These are phyloP conservation scores for Talaromyces adpressus DNA, from an alignment of 495 filamentous ascomycete genomes.

Conservation along the genomic window DNA sequence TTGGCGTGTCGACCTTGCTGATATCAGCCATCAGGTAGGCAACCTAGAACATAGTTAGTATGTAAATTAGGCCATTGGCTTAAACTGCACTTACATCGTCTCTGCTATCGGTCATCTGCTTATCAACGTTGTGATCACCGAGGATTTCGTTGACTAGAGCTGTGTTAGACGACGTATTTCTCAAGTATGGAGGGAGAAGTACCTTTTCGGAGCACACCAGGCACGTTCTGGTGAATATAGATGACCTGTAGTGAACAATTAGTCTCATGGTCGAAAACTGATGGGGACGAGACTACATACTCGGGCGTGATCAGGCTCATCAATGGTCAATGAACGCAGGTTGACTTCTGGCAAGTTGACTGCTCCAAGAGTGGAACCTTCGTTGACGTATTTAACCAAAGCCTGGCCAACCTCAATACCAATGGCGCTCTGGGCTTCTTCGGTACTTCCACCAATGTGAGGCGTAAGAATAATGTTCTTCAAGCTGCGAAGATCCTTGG, in stretches of 20 bases:
- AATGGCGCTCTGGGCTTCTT: conserved; percentile 96
- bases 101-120: conserved; percentile 93
- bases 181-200: conserved; percentile 12
- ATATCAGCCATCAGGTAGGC: conserved; percentile 99
- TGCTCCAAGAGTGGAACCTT: conserved; percentile 79
- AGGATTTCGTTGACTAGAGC: conserved; percentile 80
- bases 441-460: conserved; percentile 95
- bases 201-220: conserved; percentile 85
- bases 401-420: conserved; percentile 87
- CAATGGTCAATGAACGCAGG: conserved; percentile 77
- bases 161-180: conserved; percentile 3
- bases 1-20: conserved; percentile 67
- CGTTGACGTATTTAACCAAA: conserved; percentile 86
- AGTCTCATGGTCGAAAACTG: neutral
- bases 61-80: neutral
- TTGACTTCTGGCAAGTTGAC: conserved; percentile 95
- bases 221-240: conserved; percentile 93
- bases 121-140: conserved; percentile 93
- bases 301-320: conserved; percentile 81
- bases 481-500: conserved; percentile 73
- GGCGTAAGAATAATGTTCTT: conserved; percentile 94
- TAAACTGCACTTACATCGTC: conserved; percentile 58
- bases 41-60: conserved; percentile 40
- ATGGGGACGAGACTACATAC: conserved; percentile 30
- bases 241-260: conserved; percentile 50